Base-by-base conservation (phyloP, 257 asterid species). In the Nicotiana sylvestris region DNA sequence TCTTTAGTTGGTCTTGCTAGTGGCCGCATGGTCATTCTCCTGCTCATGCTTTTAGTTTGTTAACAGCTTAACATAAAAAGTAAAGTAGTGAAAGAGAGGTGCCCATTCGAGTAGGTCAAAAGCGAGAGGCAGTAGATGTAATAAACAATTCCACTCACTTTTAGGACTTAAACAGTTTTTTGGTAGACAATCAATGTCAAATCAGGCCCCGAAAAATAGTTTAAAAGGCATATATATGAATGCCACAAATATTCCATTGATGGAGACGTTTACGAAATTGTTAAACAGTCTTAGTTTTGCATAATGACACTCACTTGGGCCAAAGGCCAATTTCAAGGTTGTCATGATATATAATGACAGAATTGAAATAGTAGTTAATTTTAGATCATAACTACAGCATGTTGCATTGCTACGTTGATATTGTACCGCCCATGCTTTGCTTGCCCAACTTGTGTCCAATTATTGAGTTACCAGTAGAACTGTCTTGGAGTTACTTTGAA, bases 31-130 rank as follows among this genome's bases (percentile, higher is more conserved):
- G 57, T 58, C 29, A 58, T 58, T 58, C 21, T 58, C 64, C 15
- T 70, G 58, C 69, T 64, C 69, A 64, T 64, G 39, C 69, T 12
- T 64, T 43, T 43, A 8, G 51, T 43, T 43, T 43, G 51, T 43
- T 2, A 43, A 43, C 12, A 43, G 2, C 51, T 43, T 43, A 43
- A 9, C 12, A 2, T 4, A 9, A 43, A 39, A 18, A 21, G 51
- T 81, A 11, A 67, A 33, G 60, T 18, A 9, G 49, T 43, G 56
- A 66, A n/a, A 37, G 35, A 60, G 77, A 87, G 78, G 25, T 62
- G 87, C 80, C 78, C 69, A 62, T 30, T 55, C 3, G 60, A 86
- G 84, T 86, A 17, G 90, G 89, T 87, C 82, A 84, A 86, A 88
- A 86, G 86, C n/a, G 80, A 84, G 84, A 84, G 84, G 84, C 77